Conservation (phyloP, 2,329 filamentous ascomycete genomes). For the Bipolaris sorokiniana region DNA sequence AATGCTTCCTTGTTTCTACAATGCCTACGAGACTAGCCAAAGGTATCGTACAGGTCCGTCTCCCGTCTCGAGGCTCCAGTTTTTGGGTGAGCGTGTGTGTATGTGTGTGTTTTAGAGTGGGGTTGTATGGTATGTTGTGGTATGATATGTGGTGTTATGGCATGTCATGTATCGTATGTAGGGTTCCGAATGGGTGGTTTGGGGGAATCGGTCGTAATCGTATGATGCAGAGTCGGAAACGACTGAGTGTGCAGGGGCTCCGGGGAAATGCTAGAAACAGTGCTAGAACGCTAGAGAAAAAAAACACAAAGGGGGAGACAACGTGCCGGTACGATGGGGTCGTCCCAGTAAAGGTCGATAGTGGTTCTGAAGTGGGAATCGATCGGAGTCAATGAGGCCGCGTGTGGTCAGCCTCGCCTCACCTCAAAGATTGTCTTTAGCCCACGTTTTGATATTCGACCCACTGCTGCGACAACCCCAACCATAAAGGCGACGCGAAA, state of each 20-base stretch:
- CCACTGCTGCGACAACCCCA: slow-evolving; percentile 14
- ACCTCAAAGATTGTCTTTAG: slow-evolving; percentile 12
- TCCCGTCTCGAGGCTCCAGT: not conserved
- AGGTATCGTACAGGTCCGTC: not conserved
- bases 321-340: not conserved
- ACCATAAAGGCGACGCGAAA: slow-evolving; percentile 36
- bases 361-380: not conserved
- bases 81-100: not conserved
- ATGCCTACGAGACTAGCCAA: not conserved
- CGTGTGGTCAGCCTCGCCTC: slow-evolving; percentile 3
- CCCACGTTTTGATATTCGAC: slow-evolving; percentile 11
- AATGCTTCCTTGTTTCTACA: not conserved
- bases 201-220: slow-evolving; percentile 3
- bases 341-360: not conserved
- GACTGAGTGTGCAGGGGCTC: slow-evolving; percentile 12
- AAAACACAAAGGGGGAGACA: not conserved
- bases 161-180: slow-evolving; percentile 1
- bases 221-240: slow-evolving; percentile 7
- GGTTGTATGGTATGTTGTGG: slow-evolving; percentile 12
- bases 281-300: slow-evolving; percentile 14
- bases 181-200: not conserved
- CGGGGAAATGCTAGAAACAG: slow-evolving; percentile 13
- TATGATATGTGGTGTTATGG: not conserved
- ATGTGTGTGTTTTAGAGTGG: slow-evolving; percentile 9
- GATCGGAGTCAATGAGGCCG: not conserved